Evolutionary conservation across 2,329 filamentous ascomycete genomes (phyloP).

Genomic region (Orbilia quercus): DNA sequence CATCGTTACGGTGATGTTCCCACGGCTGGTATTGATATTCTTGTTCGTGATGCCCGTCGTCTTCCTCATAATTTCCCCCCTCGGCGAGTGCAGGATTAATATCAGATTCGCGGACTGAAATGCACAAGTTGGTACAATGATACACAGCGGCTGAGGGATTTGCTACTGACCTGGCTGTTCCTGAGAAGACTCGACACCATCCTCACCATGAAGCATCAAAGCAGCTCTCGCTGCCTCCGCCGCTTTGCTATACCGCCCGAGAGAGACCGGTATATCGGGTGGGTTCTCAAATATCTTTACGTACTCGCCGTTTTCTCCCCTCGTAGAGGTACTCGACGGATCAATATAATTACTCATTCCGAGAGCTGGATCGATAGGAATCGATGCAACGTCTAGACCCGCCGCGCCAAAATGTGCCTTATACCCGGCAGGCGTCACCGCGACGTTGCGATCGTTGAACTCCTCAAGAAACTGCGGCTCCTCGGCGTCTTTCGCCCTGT

Average conservation of each 20-base stretch:
- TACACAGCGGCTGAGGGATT: background rate
- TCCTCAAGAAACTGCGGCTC: slow-evolving; percentile 24
- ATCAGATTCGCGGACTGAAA: slow-evolving; percentile 35
- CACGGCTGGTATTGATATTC: slow-evolving; percentile 15
- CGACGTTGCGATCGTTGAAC: slow-evolving; percentile 49
- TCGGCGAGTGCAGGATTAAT: slow-evolving; percentile 39
- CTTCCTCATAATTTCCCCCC: slow-evolving; percentile 5
- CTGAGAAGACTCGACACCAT: slow-evolving; percentile 14
- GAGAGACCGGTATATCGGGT: slow-evolving; percentile 39
- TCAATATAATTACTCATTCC: slow-evolving; percentile 14
- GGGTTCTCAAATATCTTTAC: slow-evolving; percentile 52
- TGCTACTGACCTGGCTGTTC: slow-evolving; percentile 13
- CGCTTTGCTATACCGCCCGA: slow-evolving; percentile 10
- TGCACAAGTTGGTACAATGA: slow-evolving; percentile 4
- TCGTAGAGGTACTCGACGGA: slow-evolving; percentile 10
- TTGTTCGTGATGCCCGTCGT: background rate
- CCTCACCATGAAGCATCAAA: slow-evolving; percentile 8
- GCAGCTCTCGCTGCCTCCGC: slow-evolving; percentile 8
- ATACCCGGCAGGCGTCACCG: slow-evolving; percentile 31
- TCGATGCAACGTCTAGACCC: slow-evolving; percentile 37
- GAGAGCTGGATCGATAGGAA: slow-evolving; percentile 57
- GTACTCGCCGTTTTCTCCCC: slow-evolving; percentile 39
- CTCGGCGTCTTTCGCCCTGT: slow-evolving; percentile 14
- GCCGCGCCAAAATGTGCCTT: slow-evolving; percentile 45
- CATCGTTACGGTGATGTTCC: slow-evolving; percentile 12